phyloP scores from a whole-genome alignment of 192 early-diverging fungal genomes.

The Rhizoclosmatium globosum region DNA sequence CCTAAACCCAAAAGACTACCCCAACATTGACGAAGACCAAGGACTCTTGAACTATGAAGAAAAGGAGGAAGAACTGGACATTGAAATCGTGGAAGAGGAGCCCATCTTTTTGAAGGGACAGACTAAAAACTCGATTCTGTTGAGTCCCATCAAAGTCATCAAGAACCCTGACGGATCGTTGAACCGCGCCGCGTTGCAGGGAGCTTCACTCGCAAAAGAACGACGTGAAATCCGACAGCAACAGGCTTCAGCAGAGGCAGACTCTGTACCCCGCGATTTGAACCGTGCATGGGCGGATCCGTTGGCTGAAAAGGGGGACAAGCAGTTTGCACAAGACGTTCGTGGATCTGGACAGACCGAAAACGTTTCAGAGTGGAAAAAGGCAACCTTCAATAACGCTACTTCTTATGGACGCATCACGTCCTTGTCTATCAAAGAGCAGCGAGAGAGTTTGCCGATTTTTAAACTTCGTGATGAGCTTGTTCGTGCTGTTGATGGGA shows the following conservation, averaged over 20 bases:
- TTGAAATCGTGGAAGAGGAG: constrained; percentile 96
- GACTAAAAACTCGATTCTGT: constrained; percentile 79
- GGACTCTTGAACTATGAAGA: constrained; percentile 84
- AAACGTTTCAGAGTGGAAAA: constrained; percentile 87
- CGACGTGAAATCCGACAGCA: constrained; percentile 77
- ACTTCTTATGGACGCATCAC: constrained; percentile 95
- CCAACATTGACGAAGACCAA: constrained; percentile 87
- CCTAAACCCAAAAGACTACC: constrained; percentile 83
- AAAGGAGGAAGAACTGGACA: constrained; percentile 94
- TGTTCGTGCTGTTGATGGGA: constrained; percentile 78
- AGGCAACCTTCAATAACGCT: constrained; percentile 78
- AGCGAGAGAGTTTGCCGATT: constrained; percentile 89
- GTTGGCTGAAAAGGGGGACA: constrained; percentile 75
- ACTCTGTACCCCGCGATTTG: constrained; percentile 83
- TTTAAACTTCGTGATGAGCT: constrained; percentile 81
- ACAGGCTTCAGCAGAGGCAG: constrained; percentile 57
- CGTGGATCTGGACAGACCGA: constrained; percentile 60
- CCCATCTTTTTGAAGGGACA: constrained; percentile 96
- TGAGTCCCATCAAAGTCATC: constrained; percentile 97
- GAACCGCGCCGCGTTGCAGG: constrained; percentile 93
- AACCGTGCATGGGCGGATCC: constrained; percentile 94
- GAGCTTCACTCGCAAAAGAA: constrained; percentile 93
- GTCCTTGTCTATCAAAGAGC: constrained; percentile 75
- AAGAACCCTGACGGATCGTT: constrained; percentile 97
- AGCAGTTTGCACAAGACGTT: constrained; percentile 95